phyloP scores from a whole-genome alignment of 148 eudicot species.

The Chenopodium quinoa region DNA sequence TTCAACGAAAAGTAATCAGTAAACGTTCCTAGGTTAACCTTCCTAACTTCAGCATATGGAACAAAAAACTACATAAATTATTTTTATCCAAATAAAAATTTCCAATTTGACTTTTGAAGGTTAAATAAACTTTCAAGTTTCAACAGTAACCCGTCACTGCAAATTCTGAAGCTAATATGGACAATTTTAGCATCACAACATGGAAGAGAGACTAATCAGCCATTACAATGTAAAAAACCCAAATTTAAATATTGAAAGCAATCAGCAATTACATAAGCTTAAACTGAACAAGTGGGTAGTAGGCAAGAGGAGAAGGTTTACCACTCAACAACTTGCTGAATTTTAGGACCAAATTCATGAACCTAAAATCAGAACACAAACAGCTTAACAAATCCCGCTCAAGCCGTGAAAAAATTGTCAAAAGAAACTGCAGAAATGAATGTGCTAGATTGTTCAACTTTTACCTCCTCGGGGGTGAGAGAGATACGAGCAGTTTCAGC shows the following conservation, averaged over 20 bases:
- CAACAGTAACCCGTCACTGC: neutral
- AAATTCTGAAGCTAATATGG: neutral
- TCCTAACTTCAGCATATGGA: neutral
- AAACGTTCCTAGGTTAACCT: neutral
- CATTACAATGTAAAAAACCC: neutral
- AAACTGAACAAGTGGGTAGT: neutral
- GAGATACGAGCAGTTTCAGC: slow-evolving; percentile 85
- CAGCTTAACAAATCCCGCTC: slow-evolving; percentile 12
- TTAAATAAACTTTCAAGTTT: neutral
- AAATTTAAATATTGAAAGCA: neutral
- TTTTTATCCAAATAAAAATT: neutral
- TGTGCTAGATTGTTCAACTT: neutral
- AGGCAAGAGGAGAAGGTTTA: slow-evolving; percentile 20
- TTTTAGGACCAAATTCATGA: slow-evolving; percentile 80
- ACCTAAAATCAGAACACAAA: slow-evolving; percentile 25
- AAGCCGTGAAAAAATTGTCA: neutral
- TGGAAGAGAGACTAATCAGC: neutral
- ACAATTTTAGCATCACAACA: neutral
- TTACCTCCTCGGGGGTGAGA: slow-evolving; percentile 71
- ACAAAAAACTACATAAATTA: neutral
- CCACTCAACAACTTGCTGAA: slow-evolving; percentile 87
- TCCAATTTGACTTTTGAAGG: neutral
- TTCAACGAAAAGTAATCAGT: neutral
- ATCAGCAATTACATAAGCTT: neutral
- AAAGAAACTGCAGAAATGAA: slow-evolving; percentile 1